phyloP scores from a whole-genome alignment of 1,139 yeast genomes.

The Lodderomyces beijingensis region DNA sequence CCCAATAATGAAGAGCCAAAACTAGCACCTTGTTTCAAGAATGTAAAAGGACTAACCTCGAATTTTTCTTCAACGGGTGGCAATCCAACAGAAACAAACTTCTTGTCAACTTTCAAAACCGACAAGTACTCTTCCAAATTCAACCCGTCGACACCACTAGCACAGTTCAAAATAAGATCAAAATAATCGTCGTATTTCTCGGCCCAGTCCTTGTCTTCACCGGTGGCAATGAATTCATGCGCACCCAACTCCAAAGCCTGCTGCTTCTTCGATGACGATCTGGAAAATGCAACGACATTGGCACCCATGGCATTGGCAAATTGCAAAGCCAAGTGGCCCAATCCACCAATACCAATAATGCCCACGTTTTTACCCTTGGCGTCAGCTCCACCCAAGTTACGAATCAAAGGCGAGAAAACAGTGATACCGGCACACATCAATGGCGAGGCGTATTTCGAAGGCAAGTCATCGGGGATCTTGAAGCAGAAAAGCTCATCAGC shows the following conservation, averaged over 20 bases:
- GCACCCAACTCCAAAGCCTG: conserved; percentile 38
- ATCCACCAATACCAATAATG: conserved; percentile 44
- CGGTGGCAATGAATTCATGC: conserved; percentile 35
- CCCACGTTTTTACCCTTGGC: conserved; percentile 41
- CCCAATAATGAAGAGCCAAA: conserved; percentile 37
- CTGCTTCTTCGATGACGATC: conserved; percentile 31
- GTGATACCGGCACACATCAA: conserved; percentile 68
- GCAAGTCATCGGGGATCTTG: conserved; percentile 52
- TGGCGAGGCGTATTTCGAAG: conserved; percentile 52
- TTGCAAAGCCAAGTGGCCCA: conserved; percentile 42
- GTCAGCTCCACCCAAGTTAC: conserved; percentile 21
- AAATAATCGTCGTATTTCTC: conserved; percentile 28
- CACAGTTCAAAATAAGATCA: conserved; percentile 49
- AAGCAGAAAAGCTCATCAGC: conserved; percentile 51
- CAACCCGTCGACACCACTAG: conserved; percentile 36
- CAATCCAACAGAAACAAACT: conserved; percentile 53
- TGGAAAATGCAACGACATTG: conserved; percentile 36
- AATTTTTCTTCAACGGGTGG: conserved; percentile 32
- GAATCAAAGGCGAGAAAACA: conserved; percentile 51
- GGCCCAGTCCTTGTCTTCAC: conserved; percentile 33
- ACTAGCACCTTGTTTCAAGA: conserved; percentile 26
- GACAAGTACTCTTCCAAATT: conserved; percentile 27
- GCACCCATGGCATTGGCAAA: conserved; percentile 42
- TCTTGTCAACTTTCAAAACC: conserved; percentile 39
- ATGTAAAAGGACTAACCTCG: conserved; percentile 23